Conservation (phyloP, 148 eudicot genomes). For the Rhododendron williamsianum region DNA sequence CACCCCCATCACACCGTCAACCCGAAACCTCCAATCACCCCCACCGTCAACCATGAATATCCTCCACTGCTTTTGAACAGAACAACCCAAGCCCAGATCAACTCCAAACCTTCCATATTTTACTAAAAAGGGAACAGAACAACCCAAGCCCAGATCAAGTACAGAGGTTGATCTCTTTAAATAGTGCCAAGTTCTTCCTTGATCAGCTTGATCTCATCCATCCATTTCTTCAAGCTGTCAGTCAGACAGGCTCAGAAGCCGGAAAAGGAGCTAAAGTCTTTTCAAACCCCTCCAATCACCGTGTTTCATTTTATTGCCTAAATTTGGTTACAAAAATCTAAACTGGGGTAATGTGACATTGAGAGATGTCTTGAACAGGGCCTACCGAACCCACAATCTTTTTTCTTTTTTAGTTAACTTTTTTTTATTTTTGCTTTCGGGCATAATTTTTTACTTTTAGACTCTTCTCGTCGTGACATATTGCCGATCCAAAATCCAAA, state of each 20-base stretch:
- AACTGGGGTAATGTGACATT: neutral
- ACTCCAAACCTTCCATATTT: neutral
- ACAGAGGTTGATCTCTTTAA: neutral
- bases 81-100: too few relatives aligned
- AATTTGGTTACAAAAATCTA: neutral
- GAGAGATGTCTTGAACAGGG: neutral
- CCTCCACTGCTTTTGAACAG: neutral
- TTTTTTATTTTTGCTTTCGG: too few relatives aligned
- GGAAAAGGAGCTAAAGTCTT: neutral
- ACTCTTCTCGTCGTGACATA: too few relatives aligned
- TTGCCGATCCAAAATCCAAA: too few relatives aligned
- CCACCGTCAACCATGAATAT: neutral
- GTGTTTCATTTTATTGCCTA: neutral
- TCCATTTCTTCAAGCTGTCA: neutral
- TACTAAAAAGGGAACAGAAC: neutral
- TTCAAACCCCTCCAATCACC: neutral
- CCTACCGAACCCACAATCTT: too few relatives aligned
- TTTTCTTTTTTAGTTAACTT: too few relatives aligned
- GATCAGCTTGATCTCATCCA: neutral
- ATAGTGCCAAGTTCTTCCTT: neutral
- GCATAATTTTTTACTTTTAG: too few relatives aligned
- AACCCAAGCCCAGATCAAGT: neutral
- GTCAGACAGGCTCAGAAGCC: neutral
- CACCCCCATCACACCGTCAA: neutral
- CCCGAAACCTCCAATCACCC: neutral